Evolutionary conservation across 1,284 basidiomycete species (phyloP).

Genomic region (Sanghuangporus weigelae): DNA sequence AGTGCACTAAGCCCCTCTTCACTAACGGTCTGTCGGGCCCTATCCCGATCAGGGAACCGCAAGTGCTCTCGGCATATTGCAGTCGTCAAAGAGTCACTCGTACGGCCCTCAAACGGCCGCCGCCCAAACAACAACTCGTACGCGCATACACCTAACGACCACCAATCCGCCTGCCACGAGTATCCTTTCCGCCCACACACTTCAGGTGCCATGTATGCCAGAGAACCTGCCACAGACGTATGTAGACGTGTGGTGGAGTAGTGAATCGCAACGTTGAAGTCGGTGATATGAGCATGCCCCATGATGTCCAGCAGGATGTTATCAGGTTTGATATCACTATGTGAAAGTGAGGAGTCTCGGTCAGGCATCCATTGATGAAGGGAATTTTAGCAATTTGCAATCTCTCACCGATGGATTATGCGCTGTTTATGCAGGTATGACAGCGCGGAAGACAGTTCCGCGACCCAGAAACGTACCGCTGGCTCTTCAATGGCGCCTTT

Average conservation of each 20-base stretch:
- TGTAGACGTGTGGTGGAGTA: constrained; percentile 84
- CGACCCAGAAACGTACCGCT: constrained; percentile 84
- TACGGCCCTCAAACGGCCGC: constrained; percentile 87
- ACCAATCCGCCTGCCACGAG: constrained; percentile 90
- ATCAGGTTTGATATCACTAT: constrained; percentile 94
- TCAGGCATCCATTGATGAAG: background rate
- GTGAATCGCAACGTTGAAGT: constrained; percentile 98
- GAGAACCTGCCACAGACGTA: constrained; percentile 91
- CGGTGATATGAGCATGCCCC: constrained; percentile 95
- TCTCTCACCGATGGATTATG: constrained; percentile 89
- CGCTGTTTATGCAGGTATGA: constrained; percentile 87
- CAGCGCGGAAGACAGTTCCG: constrained; percentile 82
- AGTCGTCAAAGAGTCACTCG: constrained; percentile 77
- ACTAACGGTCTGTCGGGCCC: constrained; percentile 35
- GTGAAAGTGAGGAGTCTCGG: constrained; percentile 31
- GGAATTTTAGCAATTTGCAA: constrained; percentile 17
- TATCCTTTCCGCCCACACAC: constrained; percentile 77
- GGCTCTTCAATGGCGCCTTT: constrained; percentile 74
- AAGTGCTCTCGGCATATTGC: constrained; percentile 71
- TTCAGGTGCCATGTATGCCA: constrained; percentile 99
- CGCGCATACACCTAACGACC: constrained; percentile 87
- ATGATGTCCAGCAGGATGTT: constrained; percentile 90
- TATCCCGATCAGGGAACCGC: constrained; percentile 58
- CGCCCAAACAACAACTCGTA: constrained; percentile 87
- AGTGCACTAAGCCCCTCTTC: constrained; percentile 33